Evolutionary conservation across 768 basidiomycete genomes (phyloP).

Genomic region (Termitomyces sp.): DNA sequence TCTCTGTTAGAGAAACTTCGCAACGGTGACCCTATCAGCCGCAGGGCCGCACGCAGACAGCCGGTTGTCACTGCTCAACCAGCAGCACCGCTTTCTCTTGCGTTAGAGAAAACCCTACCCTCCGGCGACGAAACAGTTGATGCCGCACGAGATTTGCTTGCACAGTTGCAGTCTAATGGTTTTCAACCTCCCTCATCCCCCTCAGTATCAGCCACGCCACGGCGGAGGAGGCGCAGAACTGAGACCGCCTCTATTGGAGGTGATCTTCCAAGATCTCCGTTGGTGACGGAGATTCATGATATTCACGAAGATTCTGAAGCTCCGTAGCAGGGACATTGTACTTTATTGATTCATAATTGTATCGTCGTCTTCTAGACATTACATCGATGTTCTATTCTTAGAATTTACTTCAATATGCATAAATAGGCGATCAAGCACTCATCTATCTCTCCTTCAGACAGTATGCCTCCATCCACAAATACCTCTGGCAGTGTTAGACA

Average conservation of each 20-base stretch:
- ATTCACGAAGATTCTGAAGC: conserved; percentile 9
- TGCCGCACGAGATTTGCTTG: conserved; percentile 71
- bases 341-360: not conserved
- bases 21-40: conserved; percentile 59
- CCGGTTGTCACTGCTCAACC: conserved; percentile 30
- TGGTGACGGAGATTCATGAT: conserved; percentile 27
- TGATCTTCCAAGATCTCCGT: conserved; percentile 26
- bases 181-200: conserved; percentile 51
- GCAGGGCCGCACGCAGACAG: conserved; percentile 50
- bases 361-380: not conserved
- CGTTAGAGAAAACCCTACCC: conserved; percentile 25
- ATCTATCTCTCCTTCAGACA: not conserved
- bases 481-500: not conserved
- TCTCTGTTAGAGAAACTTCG: conserved; percentile 65
- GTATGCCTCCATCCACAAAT: not conserved
- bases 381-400: not conserved
- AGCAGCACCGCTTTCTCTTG: conserved; percentile 27
- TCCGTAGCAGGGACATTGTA: conserved; percentile 5
- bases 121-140: conserved; percentile 32
- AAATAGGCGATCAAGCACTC: not conserved
- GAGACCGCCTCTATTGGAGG: conserved; percentile 18
- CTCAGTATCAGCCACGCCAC: conserved; percentile 30
- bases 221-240: conserved; percentile 32
- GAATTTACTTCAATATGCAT: not conserved
- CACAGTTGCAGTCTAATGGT: conserved; percentile 65